These are phyloP conservation scores for Pichia phayaonensis DNA, from an alignment of 805 yeast species.

Conservation along the genomic window DNA sequence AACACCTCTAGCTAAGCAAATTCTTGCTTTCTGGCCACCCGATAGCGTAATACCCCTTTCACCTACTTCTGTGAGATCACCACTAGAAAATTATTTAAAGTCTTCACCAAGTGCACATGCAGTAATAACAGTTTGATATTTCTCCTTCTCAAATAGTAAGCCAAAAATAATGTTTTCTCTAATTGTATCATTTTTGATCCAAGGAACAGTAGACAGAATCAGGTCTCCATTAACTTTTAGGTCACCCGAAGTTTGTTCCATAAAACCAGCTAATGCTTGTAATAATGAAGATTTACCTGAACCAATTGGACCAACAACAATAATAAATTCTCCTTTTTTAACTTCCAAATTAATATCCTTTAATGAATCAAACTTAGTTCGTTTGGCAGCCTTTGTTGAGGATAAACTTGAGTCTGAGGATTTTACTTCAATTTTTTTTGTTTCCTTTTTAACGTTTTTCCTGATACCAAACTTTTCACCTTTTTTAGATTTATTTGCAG, in stretches of 20 bases:
- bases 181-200: constrained; percentile 80
- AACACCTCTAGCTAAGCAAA: constrained; percentile 62
- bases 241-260: constrained; percentile 50
- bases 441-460: not conserved
- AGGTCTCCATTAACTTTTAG: constrained; percentile 46
- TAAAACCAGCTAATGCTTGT: constrained; percentile 63
- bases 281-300: constrained; percentile 68
- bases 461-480: not conserved
- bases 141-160: constrained; percentile 37
- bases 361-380: constrained; percentile 36
- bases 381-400: not conserved
- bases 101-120: constrained; percentile 66
- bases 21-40: constrained; percentile 83
- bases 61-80: constrained; percentile 75
- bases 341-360: constrained; percentile 45
- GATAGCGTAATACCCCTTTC: constrained; percentile 79
- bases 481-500: not conserved
- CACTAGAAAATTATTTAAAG: constrained; percentile 58
- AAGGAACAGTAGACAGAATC: constrained; percentile 57
- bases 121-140: constrained; percentile 46
- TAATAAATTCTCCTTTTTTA: constrained; percentile 59
- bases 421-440: not conserved
- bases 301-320: constrained; percentile 65
- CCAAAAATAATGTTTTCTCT: constrained; percentile 75
- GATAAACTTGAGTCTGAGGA: not conserved